Evolutionary conservation across 805 yeast species (phyloP), one percentile per base, ranked within the genome.

Genomic region (Kluyveromyces siamensis): DNA sequence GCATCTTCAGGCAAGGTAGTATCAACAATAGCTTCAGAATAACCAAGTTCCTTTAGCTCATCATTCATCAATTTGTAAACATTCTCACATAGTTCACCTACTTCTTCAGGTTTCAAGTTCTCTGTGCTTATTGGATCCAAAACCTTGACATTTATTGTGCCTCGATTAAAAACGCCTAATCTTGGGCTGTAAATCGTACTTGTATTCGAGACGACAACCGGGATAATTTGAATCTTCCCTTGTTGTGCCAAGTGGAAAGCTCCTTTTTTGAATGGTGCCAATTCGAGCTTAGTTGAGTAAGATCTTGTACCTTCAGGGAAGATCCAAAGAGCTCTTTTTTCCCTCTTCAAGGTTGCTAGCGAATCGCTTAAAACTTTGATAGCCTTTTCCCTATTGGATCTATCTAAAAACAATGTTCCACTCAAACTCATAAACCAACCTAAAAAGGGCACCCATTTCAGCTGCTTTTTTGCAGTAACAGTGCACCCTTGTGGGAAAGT

Each of bases 231-330:
- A 37, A 91, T 81, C 40, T 80, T 80, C 6, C 95, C 95, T 68
- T 89, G 96, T 53, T 86, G 84, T 8, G 99, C 99, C 61, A 93
- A 76, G 68, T 93, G 97, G 81, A 93, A 93, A 0, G 98, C 97
- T 48, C 99, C 99, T 65, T 93, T 93, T 68, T 93, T 93, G 71
- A 93, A 88, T 1, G 96, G 95, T 45, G 88, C 74, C 63, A 93
- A 69, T 3, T 74, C 80, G 45, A 95, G 83, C 36, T 74, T 74
- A 21, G 77, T 68, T 10, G 84, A 69, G 54, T 83, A 85, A 0
- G 97, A 88, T 67, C 99, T 79, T 2, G 99, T 93, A 27, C 99
- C 99, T 68, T 93, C 99, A 25, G 98, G 96, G 74, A 90, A 93
- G 70, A 93, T 80, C 76, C 83, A 93, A 21, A 93, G 74, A 14